phyloP scores from a whole-genome alignment of 2,329 filamentous ascomycete species.

The Aspergillus bombycis region DNA sequence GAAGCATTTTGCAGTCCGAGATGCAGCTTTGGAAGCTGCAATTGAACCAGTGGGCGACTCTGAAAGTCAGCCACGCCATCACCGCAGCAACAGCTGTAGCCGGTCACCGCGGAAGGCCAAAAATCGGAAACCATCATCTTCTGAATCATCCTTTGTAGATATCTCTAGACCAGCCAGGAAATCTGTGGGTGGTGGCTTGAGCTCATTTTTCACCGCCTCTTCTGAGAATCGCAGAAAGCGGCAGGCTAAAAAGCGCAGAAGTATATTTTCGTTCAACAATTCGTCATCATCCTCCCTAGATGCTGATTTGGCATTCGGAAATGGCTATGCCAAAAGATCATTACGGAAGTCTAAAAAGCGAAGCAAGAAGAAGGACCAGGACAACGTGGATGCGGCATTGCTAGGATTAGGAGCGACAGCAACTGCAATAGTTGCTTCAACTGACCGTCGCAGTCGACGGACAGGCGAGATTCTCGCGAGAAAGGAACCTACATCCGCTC shows the following conservation, averaged over 20 bases:
- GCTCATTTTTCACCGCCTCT: slow-evolving; percentile 65
- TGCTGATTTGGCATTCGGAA: slow-evolving; percentile 69
- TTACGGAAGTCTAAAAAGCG: slow-evolving; percentile 39
- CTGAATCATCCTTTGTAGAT: slow-evolving; percentile 65
- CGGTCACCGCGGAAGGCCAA: slow-evolving; percentile 39
- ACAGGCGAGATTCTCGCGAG: slow-evolving; percentile 38
- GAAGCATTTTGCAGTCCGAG: slow-evolving; percentile 32
- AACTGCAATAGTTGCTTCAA: slow-evolving; percentile 48
- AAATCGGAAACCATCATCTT: slow-evolving; percentile 50
- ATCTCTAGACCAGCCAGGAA: slow-evolving; percentile 61
- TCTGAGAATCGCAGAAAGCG: slow-evolving; percentile 58
- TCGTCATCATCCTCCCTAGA: slow-evolving; percentile 70
- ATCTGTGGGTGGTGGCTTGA: slow-evolving; percentile 58
- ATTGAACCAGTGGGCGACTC: slow-evolving; percentile 33
- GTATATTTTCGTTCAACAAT: slow-evolving; percentile 63
- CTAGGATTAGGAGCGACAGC: slow-evolving; percentile 53
- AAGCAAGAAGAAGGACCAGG: slow-evolving; percentile 30
- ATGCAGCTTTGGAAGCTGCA: slow-evolving; percentile 43
- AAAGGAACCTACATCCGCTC: slow-evolving; percentile 32
- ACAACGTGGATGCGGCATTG: slow-evolving; percentile 51
- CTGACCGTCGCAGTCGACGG: slow-evolving; percentile 37
- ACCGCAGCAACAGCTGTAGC: slow-evolving; percentile 17
- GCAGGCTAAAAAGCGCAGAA: slow-evolving; percentile 48
- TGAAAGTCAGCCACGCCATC: slow-evolving; percentile 30
- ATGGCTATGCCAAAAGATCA: slow-evolving; percentile 51